Evolutionary conservation across 2,329 filamentous ascomycete genomes (phyloP).

Genomic region (Neofusicoccum sp.): DNA sequence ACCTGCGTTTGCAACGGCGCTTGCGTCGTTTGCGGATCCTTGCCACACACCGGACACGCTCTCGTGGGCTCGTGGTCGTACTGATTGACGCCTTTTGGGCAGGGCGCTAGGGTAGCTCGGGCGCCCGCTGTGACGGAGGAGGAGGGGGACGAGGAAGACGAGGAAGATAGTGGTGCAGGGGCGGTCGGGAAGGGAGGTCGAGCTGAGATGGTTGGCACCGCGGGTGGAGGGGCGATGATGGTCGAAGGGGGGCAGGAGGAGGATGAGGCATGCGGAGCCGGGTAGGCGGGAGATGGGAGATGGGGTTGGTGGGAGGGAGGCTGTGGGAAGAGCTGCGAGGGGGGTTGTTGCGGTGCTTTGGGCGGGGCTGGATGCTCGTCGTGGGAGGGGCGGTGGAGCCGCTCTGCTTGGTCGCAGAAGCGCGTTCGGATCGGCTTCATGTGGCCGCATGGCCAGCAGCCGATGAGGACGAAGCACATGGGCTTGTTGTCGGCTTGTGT

Average conservation of each 20-base stretch:
- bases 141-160: neutral
- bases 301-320: too few species aligned
- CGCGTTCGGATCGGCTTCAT: slow-evolving; percentile 9
- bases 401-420: slow-evolving; percentile 12
- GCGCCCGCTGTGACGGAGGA: neutral
- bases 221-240: too few species aligned
- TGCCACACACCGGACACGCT: slow-evolving; percentile 6
- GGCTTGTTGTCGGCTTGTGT: neutral
- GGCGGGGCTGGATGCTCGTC: neutral
- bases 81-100: slow-evolving; percentile 1
- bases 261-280: too few species aligned
- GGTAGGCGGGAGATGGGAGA: too few species aligned
- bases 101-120: neutral
- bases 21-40: neutral
- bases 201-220: too few species aligned
- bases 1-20: too few species aligned
- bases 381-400: neutral
- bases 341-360: neutral
- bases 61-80: slow-evolving; percentile 4
- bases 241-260: too few species aligned
- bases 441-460: slow-evolving; percentile 13
- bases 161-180: neutral
- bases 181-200: too few species aligned
- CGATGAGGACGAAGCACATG: slow-evolving; percentile 16
- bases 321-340: too few species aligned